Conservation (phyloP, 331 rosid species). For the Prunus yedoensis region DNA sequence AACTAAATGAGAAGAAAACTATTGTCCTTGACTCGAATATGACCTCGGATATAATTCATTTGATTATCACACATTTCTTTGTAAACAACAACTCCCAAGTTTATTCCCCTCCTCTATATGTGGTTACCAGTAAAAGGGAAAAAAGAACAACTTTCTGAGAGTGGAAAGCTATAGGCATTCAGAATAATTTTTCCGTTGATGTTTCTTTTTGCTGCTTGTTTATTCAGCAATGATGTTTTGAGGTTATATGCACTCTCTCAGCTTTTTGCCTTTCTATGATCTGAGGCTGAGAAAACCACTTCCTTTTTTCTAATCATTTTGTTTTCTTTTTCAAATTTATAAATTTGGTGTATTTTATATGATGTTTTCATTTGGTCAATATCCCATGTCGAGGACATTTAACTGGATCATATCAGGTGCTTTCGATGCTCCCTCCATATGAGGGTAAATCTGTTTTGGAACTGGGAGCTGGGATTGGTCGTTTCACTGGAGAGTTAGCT, state of each 20-base stretch:
- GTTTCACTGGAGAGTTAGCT: constrained; percentile 88
- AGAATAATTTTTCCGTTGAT: neutral
- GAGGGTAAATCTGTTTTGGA: constrained; percentile 86
- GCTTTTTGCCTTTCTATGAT: neutral
- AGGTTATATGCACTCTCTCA: neutral
- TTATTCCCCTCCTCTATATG: neutral
- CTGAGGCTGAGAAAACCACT: neutral
- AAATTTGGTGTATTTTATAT: neutral
- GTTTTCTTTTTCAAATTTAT: neutral
- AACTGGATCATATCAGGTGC: constrained; percentile 48
- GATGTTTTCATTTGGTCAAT: neutral
- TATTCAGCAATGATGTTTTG: neutral
- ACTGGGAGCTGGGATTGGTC: constrained; percentile 96
- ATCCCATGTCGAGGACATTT: neutral
- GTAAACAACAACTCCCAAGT: neutral
- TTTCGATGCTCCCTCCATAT: constrained; percentile 65
- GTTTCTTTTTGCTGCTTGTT: neutral
- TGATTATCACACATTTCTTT: neutral
- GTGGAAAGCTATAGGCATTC: neutral
- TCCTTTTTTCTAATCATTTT: neutral
- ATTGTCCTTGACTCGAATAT: neutral
- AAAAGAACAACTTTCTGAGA: neutral
- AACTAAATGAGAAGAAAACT: neutral
- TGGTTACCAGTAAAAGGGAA: neutral
- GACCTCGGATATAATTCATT: neutral